Evolutionary conservation across 306 rosid genomes (phyloP), one percentile per base, ranked within the genome.

Genomic region (Sechiopsis laciniata): DNA sequence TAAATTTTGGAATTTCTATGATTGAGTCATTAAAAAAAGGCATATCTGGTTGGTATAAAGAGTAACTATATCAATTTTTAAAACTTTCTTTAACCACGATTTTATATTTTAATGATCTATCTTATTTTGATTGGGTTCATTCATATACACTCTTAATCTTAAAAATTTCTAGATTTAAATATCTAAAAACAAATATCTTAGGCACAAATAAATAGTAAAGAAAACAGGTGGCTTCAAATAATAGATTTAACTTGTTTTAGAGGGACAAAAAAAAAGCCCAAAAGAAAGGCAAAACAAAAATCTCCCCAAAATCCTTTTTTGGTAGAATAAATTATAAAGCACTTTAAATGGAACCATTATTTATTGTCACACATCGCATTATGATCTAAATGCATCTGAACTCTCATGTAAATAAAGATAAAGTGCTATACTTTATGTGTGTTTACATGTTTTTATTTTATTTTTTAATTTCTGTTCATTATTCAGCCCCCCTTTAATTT

Each of bases 381-480:
- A 64, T n/a, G 70, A 64, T 64, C 9, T n/a, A 64, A 64, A 64
- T 64, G 70, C 20, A 64, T 64, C 70, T 64, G 70, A 64, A 37
- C 51, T 63, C 51, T 14, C 9, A 37, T 64, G 70, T 64, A 64
- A 64, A 13, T 2, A 59, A 59, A 37, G 52, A 37, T 65, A 42
- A 65, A 65, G 71, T 19, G 53, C 71, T 40, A 40, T 40, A 65
- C 53, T 65, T 65, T 65, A 16, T 19, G 8, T 10, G 2, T 19
- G 21, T 64, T 0, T 32, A 2, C 2, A 1, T 59, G 4, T 61
- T 40, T 40, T 37, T 37, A 37, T 6, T 37, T 37, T 0, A 40
- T 4, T 2, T 63, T 2, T 63, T 37, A 24, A n/a, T 35, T 64
- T 5, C 3, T 37, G 5, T 16, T 35, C 50, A 40, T 6, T 40